A percentile compares a stretch with the other conserved stretches of the same genome.
These are phyloP conservation scores for Ampelomyces quisqualis DNA, from an alignment of 2,329 filamentous ascomycete species.

Conservation along the genomic window DNA sequence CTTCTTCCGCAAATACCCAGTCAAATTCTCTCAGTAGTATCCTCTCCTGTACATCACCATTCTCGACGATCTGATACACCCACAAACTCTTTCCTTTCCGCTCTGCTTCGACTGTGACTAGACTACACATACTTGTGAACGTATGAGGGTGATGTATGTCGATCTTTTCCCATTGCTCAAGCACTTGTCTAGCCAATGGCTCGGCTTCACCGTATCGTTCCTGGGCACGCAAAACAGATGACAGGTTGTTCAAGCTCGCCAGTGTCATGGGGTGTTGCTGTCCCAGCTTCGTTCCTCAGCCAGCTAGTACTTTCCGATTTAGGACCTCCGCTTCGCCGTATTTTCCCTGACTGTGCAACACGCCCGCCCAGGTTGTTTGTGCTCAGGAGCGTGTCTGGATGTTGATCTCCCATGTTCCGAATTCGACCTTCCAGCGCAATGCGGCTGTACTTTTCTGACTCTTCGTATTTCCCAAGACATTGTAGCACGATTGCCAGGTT, in stretches of 20 bases:
- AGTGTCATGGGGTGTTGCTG: constrained; percentile 6
- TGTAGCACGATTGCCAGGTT: background rate
- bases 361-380: constrained; percentile 4
- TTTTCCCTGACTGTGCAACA: constrained; percentile 3
- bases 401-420: background rate
- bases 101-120: constrained; percentile 55
- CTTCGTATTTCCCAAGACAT: background rate
- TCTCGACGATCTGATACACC: constrained; percentile 56
- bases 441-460: background rate
- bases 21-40: constrained; percentile 70
- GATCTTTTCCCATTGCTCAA: background rate
- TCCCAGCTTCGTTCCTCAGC: constrained; percentile 9
- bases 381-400: constrained; percentile 8
- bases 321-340: constrained; percentile 10
- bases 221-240: background rate
- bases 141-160: background rate
- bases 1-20: constrained; percentile 60
- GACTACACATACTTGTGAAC: background rate
- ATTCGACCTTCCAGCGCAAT: background rate
- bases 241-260: constrained; percentile 5
- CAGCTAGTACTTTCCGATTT: constrained; percentile 8
- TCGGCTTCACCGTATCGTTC: background rate
- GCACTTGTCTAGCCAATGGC: background rate
- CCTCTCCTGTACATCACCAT: constrained; percentile 54
- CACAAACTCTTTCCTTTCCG: constrained; percentile 62